Conservation (phyloP, 768 basidiomycete species). For the Tephrocybe sp. region DNA sequence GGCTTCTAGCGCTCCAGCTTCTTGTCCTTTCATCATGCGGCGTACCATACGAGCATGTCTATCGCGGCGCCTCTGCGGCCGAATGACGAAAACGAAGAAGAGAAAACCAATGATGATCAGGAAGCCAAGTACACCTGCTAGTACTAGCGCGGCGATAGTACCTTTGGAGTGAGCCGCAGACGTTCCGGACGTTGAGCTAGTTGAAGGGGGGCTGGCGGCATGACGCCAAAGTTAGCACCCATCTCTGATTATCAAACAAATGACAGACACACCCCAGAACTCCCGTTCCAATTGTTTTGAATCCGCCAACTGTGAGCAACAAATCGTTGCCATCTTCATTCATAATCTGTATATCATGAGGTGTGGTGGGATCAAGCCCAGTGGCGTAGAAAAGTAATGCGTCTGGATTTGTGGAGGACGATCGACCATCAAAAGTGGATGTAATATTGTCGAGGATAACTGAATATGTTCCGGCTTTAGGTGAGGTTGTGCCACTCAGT, state of each 20-base stretch:
- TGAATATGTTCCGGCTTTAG: constrained; percentile 55
- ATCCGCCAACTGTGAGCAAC: constrained; percentile 46
- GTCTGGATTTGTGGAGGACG: constrained; percentile 50
- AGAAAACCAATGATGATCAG: constrained; percentile 40
- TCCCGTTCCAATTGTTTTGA: constrained; percentile 43
- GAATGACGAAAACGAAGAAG: constrained; percentile 45
- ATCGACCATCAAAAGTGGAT: constrained; percentile 46
- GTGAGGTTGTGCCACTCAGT: constrained; percentile 60
- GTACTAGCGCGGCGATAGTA: constrained; percentile 64
- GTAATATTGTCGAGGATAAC: constrained; percentile 46
- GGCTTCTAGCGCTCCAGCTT: constrained; percentile 17
- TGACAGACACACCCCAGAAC: constrained; percentile 20
- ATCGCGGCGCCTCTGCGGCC: constrained; percentile 41
- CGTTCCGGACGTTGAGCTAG: background rate
- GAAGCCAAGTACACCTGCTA: constrained; percentile 56
- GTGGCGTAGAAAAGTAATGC: constrained; percentile 65
- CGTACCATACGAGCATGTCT: constrained; percentile 16
- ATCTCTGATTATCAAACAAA: background rate
- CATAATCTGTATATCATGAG: constrained; percentile 52
- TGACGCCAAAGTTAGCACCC: background rate
- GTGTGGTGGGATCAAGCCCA: constrained; percentile 48
- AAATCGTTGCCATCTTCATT: constrained; percentile 59
- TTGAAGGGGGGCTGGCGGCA: background rate
- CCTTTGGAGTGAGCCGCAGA: constrained; percentile 39
- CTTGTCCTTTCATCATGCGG: constrained; percentile 13